phyloP scores from a whole-genome alignment of 495 filamentous ascomycete genomes.

The Hypoxylon cercidicola region DNA sequence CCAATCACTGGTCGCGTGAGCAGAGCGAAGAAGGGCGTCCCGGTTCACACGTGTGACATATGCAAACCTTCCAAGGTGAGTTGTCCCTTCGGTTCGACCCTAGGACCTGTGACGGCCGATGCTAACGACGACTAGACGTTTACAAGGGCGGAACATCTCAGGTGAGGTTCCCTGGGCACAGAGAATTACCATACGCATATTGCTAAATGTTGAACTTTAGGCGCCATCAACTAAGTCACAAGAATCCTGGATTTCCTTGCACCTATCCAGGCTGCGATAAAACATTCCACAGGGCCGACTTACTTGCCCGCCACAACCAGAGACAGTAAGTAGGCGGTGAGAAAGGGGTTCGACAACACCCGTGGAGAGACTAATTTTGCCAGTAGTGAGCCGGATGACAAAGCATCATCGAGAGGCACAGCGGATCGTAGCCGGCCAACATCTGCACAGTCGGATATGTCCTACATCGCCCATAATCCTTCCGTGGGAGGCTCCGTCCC shows the following conservation, averaged over 20 bases:
- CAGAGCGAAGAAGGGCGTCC: conserved; percentile 84
- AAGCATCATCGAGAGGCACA: conserved; percentile 39
- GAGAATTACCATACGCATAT: conserved; percentile 17
- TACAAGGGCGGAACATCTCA: conserved; percentile 86
- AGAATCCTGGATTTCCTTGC: conserved; percentile 74
- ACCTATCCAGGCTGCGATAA: conserved; percentile 69
- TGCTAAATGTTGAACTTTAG: conserved; percentile 54
- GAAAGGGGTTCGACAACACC: neutral
- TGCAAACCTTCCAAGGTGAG: conserved; percentile 71
- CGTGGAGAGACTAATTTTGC: conserved; percentile 8
- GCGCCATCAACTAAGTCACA: conserved; percentile 89
- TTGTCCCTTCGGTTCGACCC: conserved; percentile 17
- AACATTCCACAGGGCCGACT: conserved; percentile 76
- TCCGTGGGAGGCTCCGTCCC: conserved; percentile 5
- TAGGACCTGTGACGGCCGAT: conserved; percentile 29
- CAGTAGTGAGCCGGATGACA: conserved; percentile 54
- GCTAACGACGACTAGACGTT: conserved; percentile 65
- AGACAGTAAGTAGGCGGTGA: conserved; percentile 71
- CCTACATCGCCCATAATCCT: conserved; percentile 23
- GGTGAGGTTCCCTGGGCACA: conserved; percentile 56
- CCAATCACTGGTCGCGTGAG: conserved; percentile 80
- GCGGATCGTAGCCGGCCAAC: conserved; percentile 30
- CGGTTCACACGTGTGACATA: conserved; percentile 77
- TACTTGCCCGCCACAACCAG: conserved; percentile 81
- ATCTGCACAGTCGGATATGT: conserved; percentile 26